Conservation (phyloP, 2,329 filamentous ascomycete genomes). For the Hypomyces perniciosus region DNA sequence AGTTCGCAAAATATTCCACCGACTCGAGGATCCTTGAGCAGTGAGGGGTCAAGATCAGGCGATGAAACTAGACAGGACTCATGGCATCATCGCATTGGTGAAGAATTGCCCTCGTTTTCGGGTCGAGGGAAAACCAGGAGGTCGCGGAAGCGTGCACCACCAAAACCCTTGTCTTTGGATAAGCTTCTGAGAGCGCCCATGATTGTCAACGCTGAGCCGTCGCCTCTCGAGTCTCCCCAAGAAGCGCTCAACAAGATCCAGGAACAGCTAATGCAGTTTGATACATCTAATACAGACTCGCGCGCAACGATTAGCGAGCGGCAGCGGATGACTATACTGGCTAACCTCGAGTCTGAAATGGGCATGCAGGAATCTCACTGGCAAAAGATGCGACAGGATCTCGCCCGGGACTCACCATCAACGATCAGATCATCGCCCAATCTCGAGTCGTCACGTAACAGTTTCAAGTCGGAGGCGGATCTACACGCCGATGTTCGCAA, state of each 20-base stretch:
- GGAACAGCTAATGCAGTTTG: constrained; percentile 45
- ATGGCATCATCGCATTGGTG: constrained; percentile 55
- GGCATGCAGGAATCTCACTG: constrained; percentile 54
- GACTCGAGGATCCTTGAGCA: background rate
- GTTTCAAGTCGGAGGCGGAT: background rate
- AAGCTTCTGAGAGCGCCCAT: constrained; percentile 36
- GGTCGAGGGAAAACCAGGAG: constrained; percentile 39
- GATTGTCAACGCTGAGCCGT: constrained; percentile 43
- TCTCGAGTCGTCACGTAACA: constrained; percentile 18
- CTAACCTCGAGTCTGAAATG: constrained; percentile 58
- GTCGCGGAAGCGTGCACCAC: constrained; percentile 49
- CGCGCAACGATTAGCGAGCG: constrained; percentile 30
- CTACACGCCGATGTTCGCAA: background rate
- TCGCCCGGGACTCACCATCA: constrained; percentile 46
- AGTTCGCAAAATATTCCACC: constrained; percentile 10
- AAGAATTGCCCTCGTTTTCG: constrained; percentile 54
- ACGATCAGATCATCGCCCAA: constrained; percentile 32
- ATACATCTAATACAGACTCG: constrained; percentile 32
- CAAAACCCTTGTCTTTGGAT: constrained; percentile 48
- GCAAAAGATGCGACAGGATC: constrained; percentile 49
- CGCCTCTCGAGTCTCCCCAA: constrained; percentile 47
- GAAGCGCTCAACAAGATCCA: constrained; percentile 45
- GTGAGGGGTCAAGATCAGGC: constrained; percentile 11
- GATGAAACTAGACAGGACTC: constrained; percentile 14
- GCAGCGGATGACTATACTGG: constrained; percentile 44